Evolutionary conservation across 73 alveolate species (phyloP).

Genomic region (Tetrahymena borealis): DNA sequence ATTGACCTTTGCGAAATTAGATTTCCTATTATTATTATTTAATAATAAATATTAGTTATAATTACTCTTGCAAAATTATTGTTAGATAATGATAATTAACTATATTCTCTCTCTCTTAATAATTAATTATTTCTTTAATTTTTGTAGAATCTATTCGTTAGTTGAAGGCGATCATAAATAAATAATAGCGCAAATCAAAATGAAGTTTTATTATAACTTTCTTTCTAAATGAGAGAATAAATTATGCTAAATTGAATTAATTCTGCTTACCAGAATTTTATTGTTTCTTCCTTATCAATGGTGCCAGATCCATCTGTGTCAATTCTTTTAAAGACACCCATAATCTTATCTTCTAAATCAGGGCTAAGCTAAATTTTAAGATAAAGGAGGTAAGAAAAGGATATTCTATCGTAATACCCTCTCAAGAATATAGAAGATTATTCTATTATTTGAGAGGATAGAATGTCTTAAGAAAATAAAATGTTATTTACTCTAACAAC

Average conservation of each 20-base stretch:
- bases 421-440: neutral
- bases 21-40: slow-evolving; percentile 2
- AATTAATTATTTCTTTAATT: neutral
- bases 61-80: neutral
- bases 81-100: neutral
- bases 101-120: neutral
- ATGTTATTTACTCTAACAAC: neutral
- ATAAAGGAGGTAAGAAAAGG: too few relatives aligned
- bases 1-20: slow-evolving; percentile 29
- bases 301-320: slow-evolving; percentile 38
- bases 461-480: neutral
- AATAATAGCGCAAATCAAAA: too few relatives aligned
- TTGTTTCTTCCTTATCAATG: slow-evolving; percentile 30
- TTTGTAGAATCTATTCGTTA: too few relatives aligned
- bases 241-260: neutral
- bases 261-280: slow-evolving; percentile 17
- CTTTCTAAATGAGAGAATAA: neutral
- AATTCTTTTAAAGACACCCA: slow-evolving; percentile 10
- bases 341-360: slow-evolving; percentile 13
- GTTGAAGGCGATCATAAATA: neutral
- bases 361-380: slow-evolving; percentile 22
- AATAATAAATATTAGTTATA: neutral
- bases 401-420: neutral
- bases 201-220: too few relatives aligned
- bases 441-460: neutral